These are phyloP conservation scores for Polysphondylium violaceum DNA, from an alignment of 78 protist genomes.

Conservation along the genomic window DNA sequence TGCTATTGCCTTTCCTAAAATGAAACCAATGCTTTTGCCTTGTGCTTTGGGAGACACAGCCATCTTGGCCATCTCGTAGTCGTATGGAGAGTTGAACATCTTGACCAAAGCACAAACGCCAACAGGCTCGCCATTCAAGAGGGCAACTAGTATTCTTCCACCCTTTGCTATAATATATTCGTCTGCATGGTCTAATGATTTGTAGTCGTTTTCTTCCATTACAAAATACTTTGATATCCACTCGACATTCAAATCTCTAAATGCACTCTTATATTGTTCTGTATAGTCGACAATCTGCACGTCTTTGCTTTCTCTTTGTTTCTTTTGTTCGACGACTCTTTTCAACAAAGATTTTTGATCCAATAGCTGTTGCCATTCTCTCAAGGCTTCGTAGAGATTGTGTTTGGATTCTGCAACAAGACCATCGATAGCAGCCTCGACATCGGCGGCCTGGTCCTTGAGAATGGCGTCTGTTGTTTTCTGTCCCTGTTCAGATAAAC, in stretches of 20 bases:
- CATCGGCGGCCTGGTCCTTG: too few relatives aligned
- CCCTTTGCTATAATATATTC: not conserved
- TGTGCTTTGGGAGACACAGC: slow-evolving; percentile 14
- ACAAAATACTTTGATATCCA: slow-evolving; percentile 6
- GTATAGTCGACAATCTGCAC: slow-evolving; percentile 12
- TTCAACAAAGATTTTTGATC: too few relatives aligned
- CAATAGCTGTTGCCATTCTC: too few relatives aligned
- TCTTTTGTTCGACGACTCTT: too few relatives aligned
- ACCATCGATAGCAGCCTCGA: too few relatives aligned
- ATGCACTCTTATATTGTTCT: not conserved
- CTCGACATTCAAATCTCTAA: not conserved
- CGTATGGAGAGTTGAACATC: not conserved
- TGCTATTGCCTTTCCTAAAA: not conserved
- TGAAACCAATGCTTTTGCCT: slow-evolving; percentile 10
- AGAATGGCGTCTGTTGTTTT: too few relatives aligned
- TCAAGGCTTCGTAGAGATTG: too few relatives aligned
- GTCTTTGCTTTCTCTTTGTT: too few relatives aligned
- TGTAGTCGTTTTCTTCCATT: slow-evolving; percentile 8
- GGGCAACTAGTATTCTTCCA: not conserved
- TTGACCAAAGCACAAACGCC: slow-evolving; percentile 13
- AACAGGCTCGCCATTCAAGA: not conserved
- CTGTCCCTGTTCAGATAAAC: too few relatives aligned
- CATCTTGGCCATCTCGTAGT: slow-evolving; percentile 5
- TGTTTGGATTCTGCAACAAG: too few relatives aligned
- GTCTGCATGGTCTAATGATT: not conserved